Percentiles rank a stretch among this genome's conserved stretches.
These are phyloP conservation scores for Triticum dicoccoides DNA, from an alignment of 176 grass and related monocot species.

Conservation along the genomic window DNA sequence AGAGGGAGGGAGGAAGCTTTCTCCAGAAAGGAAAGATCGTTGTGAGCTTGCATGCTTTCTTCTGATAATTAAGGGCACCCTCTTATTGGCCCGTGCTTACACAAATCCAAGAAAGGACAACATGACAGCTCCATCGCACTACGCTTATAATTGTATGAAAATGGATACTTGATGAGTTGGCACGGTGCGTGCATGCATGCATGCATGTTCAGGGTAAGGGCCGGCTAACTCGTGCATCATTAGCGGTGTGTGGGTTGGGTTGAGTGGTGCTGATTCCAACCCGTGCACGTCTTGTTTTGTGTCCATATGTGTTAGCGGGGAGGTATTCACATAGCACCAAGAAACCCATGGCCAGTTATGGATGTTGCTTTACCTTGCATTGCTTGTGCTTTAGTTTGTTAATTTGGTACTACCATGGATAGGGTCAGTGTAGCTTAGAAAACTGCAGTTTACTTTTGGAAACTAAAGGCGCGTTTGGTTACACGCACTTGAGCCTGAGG, in stretches of 20 bases:
- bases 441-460: background rate
- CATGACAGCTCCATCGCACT: constrained; percentile 19
- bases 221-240: constrained; percentile 2
- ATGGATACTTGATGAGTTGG: constrained; percentile 8
- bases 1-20: background rate
- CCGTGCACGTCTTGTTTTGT: constrained; percentile 27
- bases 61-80: background rate
- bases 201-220: constrained; percentile 19
- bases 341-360: background rate
- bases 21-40: constrained; percentile 12
- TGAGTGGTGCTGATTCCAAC: background rate
- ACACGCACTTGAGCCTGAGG: background rate
- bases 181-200: constrained; percentile 5
- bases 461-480: background rate
- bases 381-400: constrained; percentile 14
- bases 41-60: constrained; percentile 9
- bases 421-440: background rate
- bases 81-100: constrained; percentile 33
- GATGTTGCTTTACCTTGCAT: background rate
- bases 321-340: constrained; percentile 45
- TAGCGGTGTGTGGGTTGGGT: background rate
- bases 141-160: background rate
- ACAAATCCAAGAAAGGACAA: background rate
- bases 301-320: constrained; percentile 19
- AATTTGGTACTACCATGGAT: background rate